These are phyloP conservation scores for Calonectria pauciramosa DNA, from an alignment of 2,329 filamentous ascomycete species.

Conservation along the genomic window DNA sequence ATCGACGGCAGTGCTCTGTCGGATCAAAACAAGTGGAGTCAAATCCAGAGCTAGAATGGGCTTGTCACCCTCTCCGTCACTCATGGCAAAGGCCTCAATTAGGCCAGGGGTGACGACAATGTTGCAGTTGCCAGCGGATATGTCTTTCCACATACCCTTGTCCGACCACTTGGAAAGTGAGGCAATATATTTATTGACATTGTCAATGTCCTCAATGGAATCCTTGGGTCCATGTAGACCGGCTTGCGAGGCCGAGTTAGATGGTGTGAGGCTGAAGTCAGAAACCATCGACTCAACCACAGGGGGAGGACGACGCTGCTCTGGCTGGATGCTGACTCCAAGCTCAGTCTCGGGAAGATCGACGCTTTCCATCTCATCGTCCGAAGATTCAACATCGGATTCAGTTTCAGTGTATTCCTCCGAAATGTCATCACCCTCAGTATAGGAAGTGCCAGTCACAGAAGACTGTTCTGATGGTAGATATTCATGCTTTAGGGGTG, in stretches of 20 bases:
- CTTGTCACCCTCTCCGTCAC: slow-evolving; percentile 50
- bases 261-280: slow-evolving; percentile 78
- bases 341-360: slow-evolving; percentile 72
- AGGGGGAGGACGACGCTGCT: slow-evolving; percentile 38
- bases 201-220: slow-evolving; percentile 57
- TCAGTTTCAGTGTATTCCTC: slow-evolving; percentile 63
- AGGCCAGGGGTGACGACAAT: slow-evolving; percentile 70
- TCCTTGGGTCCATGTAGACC: slow-evolving; percentile 64
- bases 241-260: slow-evolving; percentile 85
- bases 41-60: slow-evolving; percentile 82
- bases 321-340: slow-evolving; percentile 66
- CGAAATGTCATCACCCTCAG: slow-evolving; percentile 62
- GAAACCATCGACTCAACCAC: slow-evolving; percentile 59
- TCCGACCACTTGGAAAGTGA: slow-evolving; percentile 74
- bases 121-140: slow-evolving; percentile 65
- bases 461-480: slow-evolving; percentile 82
- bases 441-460: slow-evolving; percentile 70
- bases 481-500: slow-evolving; percentile 97
- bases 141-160: slow-evolving; percentile 72
- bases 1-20: slow-evolving; percentile 92
- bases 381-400: slow-evolving; percentile 62
- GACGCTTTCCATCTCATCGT: slow-evolving; percentile 71
- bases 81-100: slow-evolving; percentile 67
- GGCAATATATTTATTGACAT: slow-evolving; percentile 63
- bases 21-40: slow-evolving; percentile 90